Evolutionary conservation across 2,329 filamentous ascomycete genomes (phyloP), one percentile per base, ranked within the genome.

Genomic region (Colletotrichum euphorbiae): DNA sequence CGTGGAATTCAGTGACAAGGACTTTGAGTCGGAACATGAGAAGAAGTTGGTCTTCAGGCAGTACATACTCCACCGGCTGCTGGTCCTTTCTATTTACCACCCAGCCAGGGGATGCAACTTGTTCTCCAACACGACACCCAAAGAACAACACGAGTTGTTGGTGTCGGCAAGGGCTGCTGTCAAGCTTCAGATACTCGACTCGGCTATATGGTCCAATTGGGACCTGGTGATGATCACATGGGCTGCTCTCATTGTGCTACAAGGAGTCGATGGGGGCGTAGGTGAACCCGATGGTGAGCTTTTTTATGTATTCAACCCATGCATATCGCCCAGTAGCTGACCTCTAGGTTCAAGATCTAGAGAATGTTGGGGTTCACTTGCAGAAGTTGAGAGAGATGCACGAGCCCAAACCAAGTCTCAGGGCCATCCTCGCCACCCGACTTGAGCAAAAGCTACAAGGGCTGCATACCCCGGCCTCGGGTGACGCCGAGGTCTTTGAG

Each of bases 211-310:
- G 80, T 77, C 79, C 4, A 82, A 82, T 50, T 82, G 79, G 77
- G 80, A 82, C 46, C 72, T 82, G 0, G 76, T 81, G 19, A 79
- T 82, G 70, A 82, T 82, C 57, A 81, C 80, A 0, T 82, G 80
- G 80, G 80, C 80, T 6, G 80, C 80, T 2, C 71, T 82, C 8
- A 79, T 82, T n/a, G 79, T 82, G 1, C 71, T 82, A 1, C 80
- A 82, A 67, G 80, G 77, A 2, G 73, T 81, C 3, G 78, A 81
- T 64, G 79, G 78, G 1, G 80, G 80, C 0, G 77, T 78, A 9
- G 79, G 79, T 0, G 79, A 82, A 58, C 69, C 74, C 2, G 78
- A 80, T 28, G 78, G 79, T 80, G 70, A 72, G 72, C 51, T 17
- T 0, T 12, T 1, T 42, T 5, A 6, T 1, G 4, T 28, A 2